Evolutionary conservation across 257 asterid genomes (phyloP).

Genomic region (Solanum sparsipilum): DNA sequence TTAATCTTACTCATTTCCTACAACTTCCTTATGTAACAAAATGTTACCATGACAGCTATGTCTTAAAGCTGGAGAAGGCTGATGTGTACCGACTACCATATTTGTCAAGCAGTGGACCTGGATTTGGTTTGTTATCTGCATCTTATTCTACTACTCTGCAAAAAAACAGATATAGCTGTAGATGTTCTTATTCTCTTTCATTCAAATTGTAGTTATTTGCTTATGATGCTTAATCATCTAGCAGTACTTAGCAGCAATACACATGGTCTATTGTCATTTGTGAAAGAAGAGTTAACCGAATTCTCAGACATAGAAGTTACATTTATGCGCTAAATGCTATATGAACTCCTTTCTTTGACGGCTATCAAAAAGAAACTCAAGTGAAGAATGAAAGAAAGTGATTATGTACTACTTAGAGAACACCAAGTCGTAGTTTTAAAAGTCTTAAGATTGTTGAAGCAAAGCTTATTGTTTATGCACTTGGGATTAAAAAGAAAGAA

Average conservation of each 20-base stretch:
- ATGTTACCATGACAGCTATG: slow-evolving; percentile 56
- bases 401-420: background rate
- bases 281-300: background rate
- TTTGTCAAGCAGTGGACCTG: slow-evolving; percentile 89
- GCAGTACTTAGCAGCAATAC: background rate
- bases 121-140: slow-evolving; percentile 53
- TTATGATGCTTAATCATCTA: background rate
- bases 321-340: background rate
- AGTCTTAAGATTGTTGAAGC: background rate
- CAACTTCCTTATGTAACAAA: slow-evolving; percentile 11
- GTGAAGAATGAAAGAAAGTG: background rate
- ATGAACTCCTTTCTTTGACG: background rate
- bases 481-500: background rate
- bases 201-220: background rate
- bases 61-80: slow-evolving; percentile 92
- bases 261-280: background rate
- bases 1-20: background rate
- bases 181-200: background rate
- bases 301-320: background rate
- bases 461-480: background rate
- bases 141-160: background rate
- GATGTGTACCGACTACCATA: slow-evolving; percentile 94
- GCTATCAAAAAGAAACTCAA: background rate
- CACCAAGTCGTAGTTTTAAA: background rate
- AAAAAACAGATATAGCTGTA: background rate